Evolutionary conservation across 345 rosid genomes (phyloP), one percentile per base, ranked within the genome.

Genomic region (Moricandia moricandioides): DNA sequence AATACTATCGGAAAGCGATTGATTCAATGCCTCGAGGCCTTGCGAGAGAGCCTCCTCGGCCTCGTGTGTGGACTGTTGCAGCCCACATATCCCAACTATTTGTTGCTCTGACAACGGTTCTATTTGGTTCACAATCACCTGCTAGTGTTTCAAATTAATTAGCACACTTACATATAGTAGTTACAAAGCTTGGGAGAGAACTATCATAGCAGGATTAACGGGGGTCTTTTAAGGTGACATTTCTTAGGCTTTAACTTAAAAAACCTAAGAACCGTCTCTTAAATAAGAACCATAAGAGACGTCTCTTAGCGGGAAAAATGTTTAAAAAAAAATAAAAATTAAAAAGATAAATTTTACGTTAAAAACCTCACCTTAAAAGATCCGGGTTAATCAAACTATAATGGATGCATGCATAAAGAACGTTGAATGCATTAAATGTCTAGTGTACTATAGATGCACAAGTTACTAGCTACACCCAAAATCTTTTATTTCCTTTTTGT

Each of bases 51-150:
- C 96, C 26, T 96, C 99, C 74, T 96, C 99, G 0, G 97, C 86
- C 56, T 88, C 96, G 54, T 88, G 98, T 10, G 97, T 91, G 1
- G 99, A 89, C 60, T 88, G 97, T 52, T 96, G 99, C 73, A 96
- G 45, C 2, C 89, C 98, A 65, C 91, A 96, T 70, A 92, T 84
- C 1, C 95, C 99, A 37, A 96, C 55, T 58, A 96, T 85, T 40
- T 96, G 99, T 62, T 91, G 97, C 84, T 96, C 98, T 17, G 89
- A 85, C 60, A 96, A 71, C 54, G 96, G 92, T 83, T 96, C 99
- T 1, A 96, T 83, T 37, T 92, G 93, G 77, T 66, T 86, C 79
- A 86, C 45, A 68, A 88, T 71, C 13, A 95, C 84, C 99, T 95
- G 61, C 71, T 26, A 65, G 59, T 18, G 12, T 33, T 57, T 49